These are phyloP conservation scores for Gossypium raimondii DNA, from an alignment of 345 rosid species.

Conservation along the genomic window DNA sequence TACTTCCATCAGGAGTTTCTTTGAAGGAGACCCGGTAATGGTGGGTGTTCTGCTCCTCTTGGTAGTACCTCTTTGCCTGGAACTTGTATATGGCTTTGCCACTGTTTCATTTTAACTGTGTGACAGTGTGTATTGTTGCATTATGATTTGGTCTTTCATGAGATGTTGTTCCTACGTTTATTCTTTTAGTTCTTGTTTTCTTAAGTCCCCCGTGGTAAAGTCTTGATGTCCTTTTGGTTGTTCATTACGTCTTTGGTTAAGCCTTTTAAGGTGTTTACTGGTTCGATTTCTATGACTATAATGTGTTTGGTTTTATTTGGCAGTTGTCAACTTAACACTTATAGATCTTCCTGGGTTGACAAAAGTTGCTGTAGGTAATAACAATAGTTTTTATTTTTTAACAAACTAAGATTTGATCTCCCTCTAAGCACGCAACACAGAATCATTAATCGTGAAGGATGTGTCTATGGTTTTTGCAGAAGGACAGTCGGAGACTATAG, in stretches of 20 bases:
- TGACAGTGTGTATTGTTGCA: neutral
- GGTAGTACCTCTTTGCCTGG: neutral
- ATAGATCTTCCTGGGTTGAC: conserved; percentile 99
- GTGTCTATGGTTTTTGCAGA: conserved; percentile 49
- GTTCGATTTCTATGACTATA: conserved; percentile 16
- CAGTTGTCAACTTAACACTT: conserved; percentile 97
- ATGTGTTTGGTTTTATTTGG: conserved; percentile 22
- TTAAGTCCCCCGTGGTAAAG: neutral
- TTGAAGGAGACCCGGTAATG: neutral
- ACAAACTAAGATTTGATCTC: conserved; percentile 5
- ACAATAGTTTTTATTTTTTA: conserved; percentile 14
- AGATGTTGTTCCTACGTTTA: neutral
- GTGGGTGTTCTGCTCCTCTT: neutral
- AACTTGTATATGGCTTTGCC: neutral
- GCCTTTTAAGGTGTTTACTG: neutral
- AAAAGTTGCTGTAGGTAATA: conserved; percentile 95
- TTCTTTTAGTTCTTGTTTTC: neutral
- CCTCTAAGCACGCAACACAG: neutral
- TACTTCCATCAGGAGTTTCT: neutral
- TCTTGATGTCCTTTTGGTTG: neutral
- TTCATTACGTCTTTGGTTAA: neutral
- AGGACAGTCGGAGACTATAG: conserved; percentile 85
- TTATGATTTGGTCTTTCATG: neutral
- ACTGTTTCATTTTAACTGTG: neutral
- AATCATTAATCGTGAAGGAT: conserved; percentile 8